Evolutionary conservation across 139 green algal species (phyloP).

Genomic region (Penium margaritaceum): DNA sequence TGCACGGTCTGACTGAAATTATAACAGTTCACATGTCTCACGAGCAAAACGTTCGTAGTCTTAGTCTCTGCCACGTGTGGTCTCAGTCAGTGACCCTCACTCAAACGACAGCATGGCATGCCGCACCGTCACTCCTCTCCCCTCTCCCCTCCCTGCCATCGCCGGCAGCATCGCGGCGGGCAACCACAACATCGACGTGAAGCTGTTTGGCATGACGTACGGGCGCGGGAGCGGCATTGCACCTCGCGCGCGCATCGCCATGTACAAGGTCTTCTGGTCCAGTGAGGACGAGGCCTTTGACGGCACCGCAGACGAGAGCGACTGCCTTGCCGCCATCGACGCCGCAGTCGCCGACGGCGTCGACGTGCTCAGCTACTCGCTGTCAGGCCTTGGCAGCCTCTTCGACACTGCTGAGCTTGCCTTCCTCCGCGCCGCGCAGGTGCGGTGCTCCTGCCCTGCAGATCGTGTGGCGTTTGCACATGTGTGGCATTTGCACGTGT

Average conservation of each 20-base stretch:
- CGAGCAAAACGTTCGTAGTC: too few relatives aligned
- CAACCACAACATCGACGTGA: slow-evolving; percentile 17
- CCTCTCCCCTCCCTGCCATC: too few relatives aligned
- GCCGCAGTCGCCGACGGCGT: not conserved
- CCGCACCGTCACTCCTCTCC: too few relatives aligned
- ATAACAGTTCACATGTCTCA: too few relatives aligned
- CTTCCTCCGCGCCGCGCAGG: not conserved
- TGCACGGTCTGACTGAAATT: too few relatives aligned
- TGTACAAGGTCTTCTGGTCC: slow-evolving; percentile 27
- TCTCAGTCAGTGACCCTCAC: too few relatives aligned
- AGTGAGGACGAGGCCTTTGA: not conserved
- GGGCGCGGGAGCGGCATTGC: slow-evolving; percentile 11
- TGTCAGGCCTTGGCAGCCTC: not conserved
- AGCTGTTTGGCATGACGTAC: not conserved
- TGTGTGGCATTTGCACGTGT: too few relatives aligned
- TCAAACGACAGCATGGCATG: too few relatives aligned
- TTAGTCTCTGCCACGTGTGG: too few relatives aligned
- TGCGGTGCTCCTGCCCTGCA: too few relatives aligned
- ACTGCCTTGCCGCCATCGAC: not conserved
- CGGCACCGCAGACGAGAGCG: not conserved
- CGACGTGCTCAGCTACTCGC: not conserved
- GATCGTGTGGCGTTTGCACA: too few relatives aligned
- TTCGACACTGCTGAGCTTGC: not conserved
- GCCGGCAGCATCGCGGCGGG: slow-evolving; percentile 15
- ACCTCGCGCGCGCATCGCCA: slow-evolving; percentile 20